Base-by-base conservation (phyloP, 1,139 yeast species). In the Schwanniomyces etchellsii region DNA sequence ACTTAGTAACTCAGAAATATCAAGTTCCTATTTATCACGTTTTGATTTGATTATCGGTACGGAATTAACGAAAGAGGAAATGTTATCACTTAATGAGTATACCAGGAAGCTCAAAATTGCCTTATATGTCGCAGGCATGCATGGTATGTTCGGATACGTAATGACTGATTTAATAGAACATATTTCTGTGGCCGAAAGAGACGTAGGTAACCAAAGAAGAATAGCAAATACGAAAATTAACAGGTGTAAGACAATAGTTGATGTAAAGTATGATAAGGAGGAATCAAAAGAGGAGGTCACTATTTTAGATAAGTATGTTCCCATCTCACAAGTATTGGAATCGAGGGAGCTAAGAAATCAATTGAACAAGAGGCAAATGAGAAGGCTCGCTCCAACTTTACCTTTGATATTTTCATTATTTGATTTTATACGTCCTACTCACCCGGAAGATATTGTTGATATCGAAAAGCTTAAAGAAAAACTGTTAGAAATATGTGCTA, bases 101-200 rank as follows among this genome's bases (percentile, higher is more conserved):
- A 69, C 89, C 3, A 70, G 96, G 42, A 35, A 48, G 2, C 58
- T 68, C 16, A 62, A 63, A 20, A 70, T 79, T 20, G 85, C 95
- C 2, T 62, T 91, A 25, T 86, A 84, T 50, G 69, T 74, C 4
- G 60, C 85, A 1, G 82, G 81, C 0, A 50, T 77, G 5, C 83
- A 81, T 50, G 98, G 98, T 1, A 60, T 88, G 52, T 86, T 74
- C 51, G 96, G 96, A 1, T 84, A 76, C 48, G 70, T 85, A 2
- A 77, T 89, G 47, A 78, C 79, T 3, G 98, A 93, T 53, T 64
- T 91, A 37, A 73, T 86, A 13, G 55, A 66, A 32, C 89, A 85
- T 53, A 61, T 64, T 26, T 73, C 77, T 20, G 57, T 55, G 4
- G 43, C 55, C 2, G 64, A 55, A 32, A 50, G 48, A 38, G 65